These are phyloP conservation scores for Paraphysoderma sedebokerense DNA, from an alignment of 371 early-diverging fungal genomes.

Conservation along the genomic window DNA sequence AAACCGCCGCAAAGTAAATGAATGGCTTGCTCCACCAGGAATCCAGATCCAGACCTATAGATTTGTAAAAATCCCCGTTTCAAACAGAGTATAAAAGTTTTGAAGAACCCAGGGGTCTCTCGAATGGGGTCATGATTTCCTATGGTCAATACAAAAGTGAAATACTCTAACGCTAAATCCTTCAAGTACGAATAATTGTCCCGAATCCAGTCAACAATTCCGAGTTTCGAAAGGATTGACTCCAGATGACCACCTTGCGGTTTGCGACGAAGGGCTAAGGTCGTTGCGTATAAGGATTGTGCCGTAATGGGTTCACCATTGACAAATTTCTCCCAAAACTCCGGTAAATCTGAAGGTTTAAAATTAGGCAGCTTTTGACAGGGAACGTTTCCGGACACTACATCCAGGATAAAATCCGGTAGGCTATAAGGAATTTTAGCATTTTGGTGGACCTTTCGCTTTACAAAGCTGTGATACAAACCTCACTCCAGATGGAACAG, in stretches of 20 bases:
- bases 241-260: too few species aligned
- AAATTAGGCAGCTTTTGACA: neutral
- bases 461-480: too few species aligned
- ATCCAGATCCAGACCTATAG: conserved; percentile 3
- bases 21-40: conserved; percentile 9
- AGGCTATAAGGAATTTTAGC: too few species aligned
- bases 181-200: too few species aligned
- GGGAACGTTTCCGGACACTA: neutral
- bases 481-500: neutral
- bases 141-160: too few species aligned
- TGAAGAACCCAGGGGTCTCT: conserved; percentile 4
- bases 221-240: too few species aligned
- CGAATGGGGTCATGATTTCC: conserved; percentile 10
- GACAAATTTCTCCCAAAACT: conserved; percentile 5
- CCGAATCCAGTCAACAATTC: too few species aligned
- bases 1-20: conserved; percentile 15
- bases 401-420: neutral
- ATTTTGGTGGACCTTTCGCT: too few species aligned
- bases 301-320: neutral
- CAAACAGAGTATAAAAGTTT: conserved; percentile 3
- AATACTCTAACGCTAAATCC: too few species aligned
- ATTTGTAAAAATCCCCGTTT: conserved; percentile 11
- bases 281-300: neutral
- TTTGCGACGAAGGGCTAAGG: too few species aligned
- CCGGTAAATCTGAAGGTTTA: neutral